Evolutionary conservation across 306 rosid species (phyloP), one percentile per base, ranked within the genome.

Genomic region (Astragalus membranaceus): DNA sequence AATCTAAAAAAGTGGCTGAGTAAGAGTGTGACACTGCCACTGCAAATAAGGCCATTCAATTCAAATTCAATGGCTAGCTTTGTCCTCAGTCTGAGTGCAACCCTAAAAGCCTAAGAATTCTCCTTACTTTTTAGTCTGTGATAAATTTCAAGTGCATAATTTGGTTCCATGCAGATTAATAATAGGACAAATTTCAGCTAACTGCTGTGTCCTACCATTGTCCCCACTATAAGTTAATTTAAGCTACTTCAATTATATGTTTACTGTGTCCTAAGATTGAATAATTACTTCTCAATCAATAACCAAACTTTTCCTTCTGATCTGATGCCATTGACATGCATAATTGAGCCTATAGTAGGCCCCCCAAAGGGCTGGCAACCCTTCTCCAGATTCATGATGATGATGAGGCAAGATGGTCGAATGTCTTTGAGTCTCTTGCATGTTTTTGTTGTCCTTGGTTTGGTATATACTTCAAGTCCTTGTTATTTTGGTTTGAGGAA

Each of bases 91-190:
- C 75, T 76, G 39, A 59, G 59, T 64, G 75, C n/a, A 80, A 76
- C 72, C 79, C 73, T 54, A 72, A 76, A 66, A 76, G 73, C 81
- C 85, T 76, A 72, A 72, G 73, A 67, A 67, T 69, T 46, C 79
- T 67, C 75, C 69, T 79, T 10, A 73, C 71, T 60, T 59, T 59
- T 79, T 51, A 41, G 59, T 51, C 59, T 79, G 46, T 64, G 75
- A 51, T 23, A 32, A 67, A 59, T 16, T 58, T 73, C 39, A 49
- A 66, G 17, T 35, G 65, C 72, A 79, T 53, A 74, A 61, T 44
- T 61, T 74, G 73, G 68, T 53, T 79, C 79, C 60, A 68, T 73
- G 54, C 66, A 60, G 54, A 79, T 59, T n/a, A 68, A 41, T 75
- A 67, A 61, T 11, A 35, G 71, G 79, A 79, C 79, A 74, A 79